These are phyloP conservation scores for Orobanche coerulescens DNA, from an alignment of 257 asterid genomes.

Conservation along the genomic window DNA sequence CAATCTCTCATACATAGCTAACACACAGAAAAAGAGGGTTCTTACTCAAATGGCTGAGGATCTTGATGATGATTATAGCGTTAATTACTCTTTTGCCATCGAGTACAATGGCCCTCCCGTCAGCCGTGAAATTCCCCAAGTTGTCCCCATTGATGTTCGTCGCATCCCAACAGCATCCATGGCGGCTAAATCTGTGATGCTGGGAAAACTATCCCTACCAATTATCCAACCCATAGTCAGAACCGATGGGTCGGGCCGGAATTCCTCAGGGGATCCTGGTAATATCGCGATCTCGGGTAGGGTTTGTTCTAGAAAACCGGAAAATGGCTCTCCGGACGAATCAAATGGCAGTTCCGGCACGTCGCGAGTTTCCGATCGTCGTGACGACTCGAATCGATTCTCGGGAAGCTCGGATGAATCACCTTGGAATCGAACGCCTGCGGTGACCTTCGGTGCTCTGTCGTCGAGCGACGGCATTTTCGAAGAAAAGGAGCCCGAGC, in stretches of 20 bases:
- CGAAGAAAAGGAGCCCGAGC: conserved; percentile 30
- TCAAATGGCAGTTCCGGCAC: conserved; percentile 71
- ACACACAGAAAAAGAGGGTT: not conserved
- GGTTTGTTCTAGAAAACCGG: conserved; percentile 16
- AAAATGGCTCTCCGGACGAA: conserved; percentile 21
- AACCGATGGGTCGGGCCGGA: conserved; percentile 25
- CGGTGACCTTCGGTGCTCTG: conserved; percentile 41
- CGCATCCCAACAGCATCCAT: conserved; percentile 73
- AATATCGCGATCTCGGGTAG: conserved; percentile 19
- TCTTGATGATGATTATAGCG: conserved; percentile 33
- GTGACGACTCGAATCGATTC: conserved; percentile 28
- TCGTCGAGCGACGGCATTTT: conserved; percentile 25
- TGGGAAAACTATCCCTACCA: conserved; percentile 43
- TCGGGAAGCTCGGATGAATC: conserved; percentile 47
- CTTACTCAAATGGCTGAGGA: conserved; percentile 24
- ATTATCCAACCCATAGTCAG: conserved; percentile 67
- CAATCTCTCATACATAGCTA: not conserved
- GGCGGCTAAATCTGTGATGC: conserved; percentile 30
- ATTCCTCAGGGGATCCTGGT: conserved; percentile 2
- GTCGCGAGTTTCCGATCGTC: conserved; percentile 50
- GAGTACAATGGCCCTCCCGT: conserved; percentile 87
- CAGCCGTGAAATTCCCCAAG: conserved; percentile 59
- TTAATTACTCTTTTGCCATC: conserved; percentile 77
- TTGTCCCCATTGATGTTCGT: conserved; percentile 62
- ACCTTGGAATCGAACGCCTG: conserved; percentile 28